Conservation (phyloP, 164 flowering plant genomes). For the Tetracentron sinense region DNA sequence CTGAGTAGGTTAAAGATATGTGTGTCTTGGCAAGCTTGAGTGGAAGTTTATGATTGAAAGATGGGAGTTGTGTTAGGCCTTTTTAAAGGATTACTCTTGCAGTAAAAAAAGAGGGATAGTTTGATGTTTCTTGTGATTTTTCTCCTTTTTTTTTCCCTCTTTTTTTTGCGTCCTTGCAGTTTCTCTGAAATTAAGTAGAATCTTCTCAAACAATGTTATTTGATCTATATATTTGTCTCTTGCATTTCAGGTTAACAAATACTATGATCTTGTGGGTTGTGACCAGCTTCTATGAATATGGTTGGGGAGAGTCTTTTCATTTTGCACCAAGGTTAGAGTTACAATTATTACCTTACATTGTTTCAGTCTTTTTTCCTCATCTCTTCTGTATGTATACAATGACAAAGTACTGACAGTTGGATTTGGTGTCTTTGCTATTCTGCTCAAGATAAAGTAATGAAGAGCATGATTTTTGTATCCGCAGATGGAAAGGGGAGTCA, state of each 20-base stretch:
- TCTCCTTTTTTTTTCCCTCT: too few relatives aligned
- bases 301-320: slow-evolving; percentile 99
- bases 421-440: not conserved
- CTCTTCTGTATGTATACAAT: not conserved
- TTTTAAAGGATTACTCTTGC: too few relatives aligned
- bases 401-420: not conserved
- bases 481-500: slow-evolving; percentile 93
- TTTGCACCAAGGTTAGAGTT: slow-evolving; percentile 75
- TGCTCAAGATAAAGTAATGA: not conserved
- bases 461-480: slow-evolving; percentile 1
- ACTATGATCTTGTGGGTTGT: slow-evolving; percentile 96
- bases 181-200: not conserved
- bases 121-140: too few relatives aligned
- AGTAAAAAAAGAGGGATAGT: too few relatives aligned
- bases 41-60: too few relatives aligned
- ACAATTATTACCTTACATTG: not conserved
- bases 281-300: slow-evolving; percentile 98
- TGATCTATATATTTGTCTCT: slow-evolving; percentile 6
- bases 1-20: too few relatives aligned
- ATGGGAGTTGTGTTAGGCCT: too few relatives aligned
- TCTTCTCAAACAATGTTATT: not conserved
- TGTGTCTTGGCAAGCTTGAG: too few relatives aligned
- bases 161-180: not conserved
- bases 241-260: slow-evolving; percentile 83
- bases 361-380: not conserved